Evolutionary conservation across 306 rosid genomes (phyloP), one percentile per base, ranked within the genome.

Genomic region (Cercis canadensis): DNA sequence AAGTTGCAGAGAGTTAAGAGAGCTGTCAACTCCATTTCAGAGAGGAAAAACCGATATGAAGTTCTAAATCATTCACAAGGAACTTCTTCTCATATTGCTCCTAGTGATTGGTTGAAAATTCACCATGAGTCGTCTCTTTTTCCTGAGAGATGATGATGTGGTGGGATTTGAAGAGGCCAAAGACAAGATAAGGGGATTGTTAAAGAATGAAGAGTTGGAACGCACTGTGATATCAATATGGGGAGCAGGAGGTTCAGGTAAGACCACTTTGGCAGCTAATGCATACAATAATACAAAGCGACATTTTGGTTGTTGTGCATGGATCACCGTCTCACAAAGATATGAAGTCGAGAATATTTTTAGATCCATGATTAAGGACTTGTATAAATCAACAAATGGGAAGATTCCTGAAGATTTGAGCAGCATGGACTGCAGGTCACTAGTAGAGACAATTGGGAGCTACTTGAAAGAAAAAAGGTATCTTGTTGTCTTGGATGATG

Each of bases 231-330:
- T 74, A 29, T 55, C 72, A 14, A 49, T 74, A 10, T 57, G 65
- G 8, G 78, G 78, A 0, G 52, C 44, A 55, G 78, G 60, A 32
- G 60, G 72, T 5, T 50, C 60, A 0, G 47, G 72, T 4, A 66
- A 66, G 8, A 66, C 72, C 9, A 66, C 59, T 15, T 44, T 66
- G 61, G 67, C 4, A 58, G 67, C 62, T 11, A 59, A 49, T 19
- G 34, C 41, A 5, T 56, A 11, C 62, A 31, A 31, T 2, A 56
- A 56, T 12, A 24, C 15, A 56, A 56, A 56, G 41, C 32, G 11
- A 13, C 62, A 13, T 6, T 31, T 31, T 6, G 1, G 21, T 0
- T 56, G 62, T 4, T 56, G 1, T 31, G 62, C 41, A 0, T 31
- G 62, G 39, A 13, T 56, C 10, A 56, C 62, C 2, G 16, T 56